These are phyloP conservation scores for Chlorella variabilis DNA, from an alignment of 163 green algal genomes.

Conservation along the genomic window DNA sequence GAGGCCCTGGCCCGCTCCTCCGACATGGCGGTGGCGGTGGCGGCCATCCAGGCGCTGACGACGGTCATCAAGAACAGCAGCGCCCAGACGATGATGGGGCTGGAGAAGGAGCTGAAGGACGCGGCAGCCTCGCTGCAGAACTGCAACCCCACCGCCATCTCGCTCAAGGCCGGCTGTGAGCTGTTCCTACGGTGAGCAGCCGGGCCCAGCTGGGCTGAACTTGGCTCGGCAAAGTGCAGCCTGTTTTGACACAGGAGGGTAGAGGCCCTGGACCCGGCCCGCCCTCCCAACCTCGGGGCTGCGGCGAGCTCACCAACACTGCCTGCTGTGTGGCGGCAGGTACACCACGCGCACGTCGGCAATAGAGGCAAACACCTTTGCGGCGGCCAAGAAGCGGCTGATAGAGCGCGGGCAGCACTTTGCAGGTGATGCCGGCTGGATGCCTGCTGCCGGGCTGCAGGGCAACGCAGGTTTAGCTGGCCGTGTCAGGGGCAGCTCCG, in stretches of 20 bases:
- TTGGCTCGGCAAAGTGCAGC: no score
- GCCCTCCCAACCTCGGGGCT: no score
- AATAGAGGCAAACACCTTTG: conserved; percentile 86
- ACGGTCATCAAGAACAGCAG: conserved; percentile 75
- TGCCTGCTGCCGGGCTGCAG: background rate
- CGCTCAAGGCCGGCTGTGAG: conserved; percentile 91
- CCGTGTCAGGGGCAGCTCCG: no score
- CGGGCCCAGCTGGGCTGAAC: background rate
- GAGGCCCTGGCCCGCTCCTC: conserved; percentile 66
- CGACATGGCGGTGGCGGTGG: conserved; percentile 88
- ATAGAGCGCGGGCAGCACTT: conserved; percentile 73
- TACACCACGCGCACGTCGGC: conserved; percentile 88
- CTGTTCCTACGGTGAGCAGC: conserved; percentile 84
- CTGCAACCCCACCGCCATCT: conserved; percentile 92
- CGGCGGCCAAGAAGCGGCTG: conserved; percentile 76
- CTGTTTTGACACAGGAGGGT: no score
- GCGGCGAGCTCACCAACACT: no score
- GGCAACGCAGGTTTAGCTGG: no score
- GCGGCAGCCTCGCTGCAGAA: conserved; percentile 74
- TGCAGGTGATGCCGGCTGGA: conserved; percentile 4
- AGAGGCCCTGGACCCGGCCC: no score
- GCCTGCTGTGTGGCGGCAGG: conserved; percentile 45
- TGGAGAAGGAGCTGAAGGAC: conserved; percentile 84
- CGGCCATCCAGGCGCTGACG: conserved; percentile 83
- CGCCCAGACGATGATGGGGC: conserved; percentile 84